These are phyloP conservation scores for Pseudomonodictys pantanalensis DNA, from an alignment of 495 filamentous ascomycete species.

Conservation along the genomic window DNA sequence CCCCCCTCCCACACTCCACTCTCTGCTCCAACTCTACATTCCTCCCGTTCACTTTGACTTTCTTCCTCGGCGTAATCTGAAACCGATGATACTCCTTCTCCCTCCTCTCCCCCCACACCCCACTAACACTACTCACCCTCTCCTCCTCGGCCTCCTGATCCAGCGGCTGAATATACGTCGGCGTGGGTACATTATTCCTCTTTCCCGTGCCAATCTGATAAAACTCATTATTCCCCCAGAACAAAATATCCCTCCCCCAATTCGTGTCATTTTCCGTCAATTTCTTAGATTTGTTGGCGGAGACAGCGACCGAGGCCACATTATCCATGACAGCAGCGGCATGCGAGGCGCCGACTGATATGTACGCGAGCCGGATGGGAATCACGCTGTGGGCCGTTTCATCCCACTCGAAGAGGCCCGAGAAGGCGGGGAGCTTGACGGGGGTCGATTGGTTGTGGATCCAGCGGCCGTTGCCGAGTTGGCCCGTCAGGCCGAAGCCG, in stretches of 20 bases:
- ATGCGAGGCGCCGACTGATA: conserved; percentile 77
- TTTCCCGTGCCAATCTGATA: conserved; percentile 92
- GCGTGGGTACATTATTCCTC: conserved; percentile 70
- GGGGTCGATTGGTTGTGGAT: conserved; percentile 78
- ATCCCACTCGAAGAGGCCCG: conserved; percentile 79
- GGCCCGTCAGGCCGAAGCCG: conserved; percentile 79
- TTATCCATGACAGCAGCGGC: conserved; percentile 78
- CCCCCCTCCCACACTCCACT: conserved; percentile 79
- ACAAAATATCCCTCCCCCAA: conserved; percentile 81
- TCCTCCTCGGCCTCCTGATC: conserved; percentile 52
- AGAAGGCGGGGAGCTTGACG: conserved; percentile 78
- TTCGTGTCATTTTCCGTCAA: conserved; percentile 62
- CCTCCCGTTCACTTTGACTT: conserved; percentile 59
- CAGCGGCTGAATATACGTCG: conserved; percentile 75
- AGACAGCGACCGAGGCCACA: conserved; percentile 58
- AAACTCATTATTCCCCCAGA: conserved; percentile 92
- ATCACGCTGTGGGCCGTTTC: conserved; percentile 61
- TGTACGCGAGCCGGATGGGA: conserved; percentile 70
- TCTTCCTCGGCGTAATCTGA: conserved; percentile 78
- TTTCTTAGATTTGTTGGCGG: conserved; percentile 36
- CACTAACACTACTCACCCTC: conserved; percentile 19
- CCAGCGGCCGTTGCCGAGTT: conserved; percentile 83
- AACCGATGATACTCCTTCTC: conserved; percentile 67
- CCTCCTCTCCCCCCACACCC: conserved; percentile 37
- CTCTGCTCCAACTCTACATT: conserved; percentile 78